A percentile compares a stretch with the other conserved stretches of the same genome.
These are phyloP conservation scores for Rhodotorula sp. DNA, from an alignment of 1,284 basidiomycete species.

Conservation along the genomic window DNA sequence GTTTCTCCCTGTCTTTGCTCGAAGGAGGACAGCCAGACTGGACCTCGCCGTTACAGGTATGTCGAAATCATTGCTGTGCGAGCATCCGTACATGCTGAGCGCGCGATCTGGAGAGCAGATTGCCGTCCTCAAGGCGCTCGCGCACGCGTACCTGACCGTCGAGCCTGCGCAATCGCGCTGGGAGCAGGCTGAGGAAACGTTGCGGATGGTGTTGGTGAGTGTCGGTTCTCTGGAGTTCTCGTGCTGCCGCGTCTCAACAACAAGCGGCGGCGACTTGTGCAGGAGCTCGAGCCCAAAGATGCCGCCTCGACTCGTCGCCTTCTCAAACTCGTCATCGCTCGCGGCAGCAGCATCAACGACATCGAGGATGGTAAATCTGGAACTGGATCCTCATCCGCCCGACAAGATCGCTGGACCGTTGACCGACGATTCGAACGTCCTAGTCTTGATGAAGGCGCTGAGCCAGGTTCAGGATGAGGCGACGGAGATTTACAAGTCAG, in stretches of 20 bases:
- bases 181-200: slow-evolving; percentile 7
- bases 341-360: slow-evolving; percentile 10
- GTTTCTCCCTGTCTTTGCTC: slow-evolving; percentile 9
- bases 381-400: too few species aligned
- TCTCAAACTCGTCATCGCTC: slow-evolving; percentile 24
- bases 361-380: background rate
- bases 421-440: too few species aligned
- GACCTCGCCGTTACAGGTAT: background rate
- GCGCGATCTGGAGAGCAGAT: background rate
- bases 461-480: too few species aligned
- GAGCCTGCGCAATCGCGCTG: background rate
- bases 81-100: too few species aligned
- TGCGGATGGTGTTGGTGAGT: background rate
- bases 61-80: too few species aligned
- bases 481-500: background rate
- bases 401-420: too few species aligned
- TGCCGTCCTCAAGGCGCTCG: slow-evolving; percentile 15
- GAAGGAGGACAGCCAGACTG: background rate
- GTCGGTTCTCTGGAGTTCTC: background rate
- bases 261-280: background rate
- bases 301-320: background rate
- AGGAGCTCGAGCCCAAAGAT: slow-evolving; percentile 13
- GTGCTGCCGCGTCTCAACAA: rapidly evolving
- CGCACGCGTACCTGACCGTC: slow-evolving; percentile 6
- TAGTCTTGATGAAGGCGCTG: too few species aligned